These are phyloP conservation scores for Verticillium albo-atrum DNA, from an alignment of 2,329 filamentous ascomycete genomes.

Conservation along the genomic window DNA sequence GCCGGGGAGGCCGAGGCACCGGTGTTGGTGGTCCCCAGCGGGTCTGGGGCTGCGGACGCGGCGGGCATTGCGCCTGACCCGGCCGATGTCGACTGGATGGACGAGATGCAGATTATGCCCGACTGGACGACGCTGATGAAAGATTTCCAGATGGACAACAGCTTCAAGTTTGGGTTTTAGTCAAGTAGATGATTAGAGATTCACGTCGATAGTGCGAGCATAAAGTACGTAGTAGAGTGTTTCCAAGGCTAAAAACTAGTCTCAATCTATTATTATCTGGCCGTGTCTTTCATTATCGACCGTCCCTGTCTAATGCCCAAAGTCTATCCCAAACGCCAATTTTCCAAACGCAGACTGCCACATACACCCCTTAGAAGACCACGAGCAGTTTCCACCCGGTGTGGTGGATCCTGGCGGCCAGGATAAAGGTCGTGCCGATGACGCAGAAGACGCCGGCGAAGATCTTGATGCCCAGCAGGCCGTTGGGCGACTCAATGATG, in stretches of 20 bases:
- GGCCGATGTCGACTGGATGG: slow-evolving; percentile 1
- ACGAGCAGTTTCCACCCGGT: slow-evolving; percentile 19
- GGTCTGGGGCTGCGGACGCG: no score
- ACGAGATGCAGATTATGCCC: slow-evolving; percentile 11
- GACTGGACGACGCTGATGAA: slow-evolving; percentile 23
- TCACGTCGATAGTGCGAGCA: neutral
- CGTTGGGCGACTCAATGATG: slow-evolving; percentile 38
- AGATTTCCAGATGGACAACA: slow-evolving; percentile 20
- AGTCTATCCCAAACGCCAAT: neutral
- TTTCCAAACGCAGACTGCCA: neutral
- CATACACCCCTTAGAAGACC: slow-evolving; percentile 15
- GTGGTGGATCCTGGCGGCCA: slow-evolving; percentile 17
- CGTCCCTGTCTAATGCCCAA: neutral
- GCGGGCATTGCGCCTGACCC: neutral
- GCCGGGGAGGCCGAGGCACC: neutral
- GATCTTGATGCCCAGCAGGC: slow-evolving; percentile 30
- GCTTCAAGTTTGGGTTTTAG: neutral
- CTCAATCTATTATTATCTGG: neutral
- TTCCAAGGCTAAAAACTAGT: neutral
- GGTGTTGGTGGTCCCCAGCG: no score
- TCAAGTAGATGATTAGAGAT: neutral
- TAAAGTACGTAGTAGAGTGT: neutral
- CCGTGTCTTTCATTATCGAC: no score
- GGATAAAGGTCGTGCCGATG: slow-evolving; percentile 19
- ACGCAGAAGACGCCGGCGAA: slow-evolving; percentile 28